Evolutionary conservation across 2,329 filamentous ascomycete species (phyloP).

Genomic region (Botrytis fabae): DNA sequence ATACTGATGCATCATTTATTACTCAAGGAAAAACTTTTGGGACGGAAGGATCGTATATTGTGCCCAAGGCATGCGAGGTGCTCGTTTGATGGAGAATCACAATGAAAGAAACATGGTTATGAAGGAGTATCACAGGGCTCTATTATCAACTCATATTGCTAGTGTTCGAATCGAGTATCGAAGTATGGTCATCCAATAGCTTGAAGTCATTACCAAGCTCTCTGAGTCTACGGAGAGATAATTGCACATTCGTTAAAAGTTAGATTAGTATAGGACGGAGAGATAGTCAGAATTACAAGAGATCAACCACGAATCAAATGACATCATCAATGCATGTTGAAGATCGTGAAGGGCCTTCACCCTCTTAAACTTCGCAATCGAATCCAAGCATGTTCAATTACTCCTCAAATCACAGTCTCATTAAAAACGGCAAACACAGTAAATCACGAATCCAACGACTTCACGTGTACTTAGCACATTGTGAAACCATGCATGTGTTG

Average conservation of each 20-base stretch:
- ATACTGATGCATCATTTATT: neutral
- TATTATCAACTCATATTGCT: slow-evolving; percentile 7
- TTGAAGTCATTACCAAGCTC: slow-evolving; percentile 4
- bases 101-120: neutral
- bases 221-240: neutral
- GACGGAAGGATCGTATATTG: neutral
- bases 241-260: slow-evolving; percentile 3
- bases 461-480: slow-evolving; percentile 5
- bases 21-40: neutral
- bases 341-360: neutral
- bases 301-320: neutral
- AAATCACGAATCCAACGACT: slow-evolving; percentile 19
- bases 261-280: neutral
- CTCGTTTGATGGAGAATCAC: neutral
- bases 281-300: neutral
- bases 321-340: neutral
- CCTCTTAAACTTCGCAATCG: neutral
- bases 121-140: neutral
- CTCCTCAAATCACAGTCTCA: neutral
- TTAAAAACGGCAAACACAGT: neutral
- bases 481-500: slow-evolving; percentile 24
- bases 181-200: slow-evolving; percentile 1
- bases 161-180: slow-evolving; percentile 1
- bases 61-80: neutral
- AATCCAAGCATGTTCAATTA: neutral